A percentile compares a stretch with the other conserved stretches of the same genome.
These are phyloP conservation scores for Phyllosticta paracitricarpa DNA, from an alignment of 2,329 filamentous ascomycete species.

Conservation along the genomic window DNA sequence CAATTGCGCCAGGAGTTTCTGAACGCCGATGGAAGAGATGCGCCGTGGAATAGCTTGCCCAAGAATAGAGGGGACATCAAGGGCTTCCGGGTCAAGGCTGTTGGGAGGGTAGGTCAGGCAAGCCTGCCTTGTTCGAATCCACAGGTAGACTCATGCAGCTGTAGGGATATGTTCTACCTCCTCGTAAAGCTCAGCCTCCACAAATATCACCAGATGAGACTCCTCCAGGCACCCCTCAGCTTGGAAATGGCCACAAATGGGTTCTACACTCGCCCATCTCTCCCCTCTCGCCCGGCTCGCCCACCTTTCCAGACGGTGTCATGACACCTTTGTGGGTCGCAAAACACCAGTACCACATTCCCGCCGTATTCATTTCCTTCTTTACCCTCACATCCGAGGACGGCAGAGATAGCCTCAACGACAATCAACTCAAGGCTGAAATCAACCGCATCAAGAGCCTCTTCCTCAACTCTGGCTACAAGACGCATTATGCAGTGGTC, in stretches of 20 bases:
- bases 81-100: constrained; percentile 59
- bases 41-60: constrained; percentile 49
- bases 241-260: constrained; percentile 32
- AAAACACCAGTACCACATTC: constrained; percentile 80
- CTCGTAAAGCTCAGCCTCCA: constrained; percentile 52
- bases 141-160: constrained; percentile 17
- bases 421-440: constrained; percentile 80
- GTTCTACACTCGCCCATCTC: constrained; percentile 87
- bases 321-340: constrained; percentile 72
- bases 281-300: constrained; percentile 72
- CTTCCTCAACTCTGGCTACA: constrained; percentile 63
- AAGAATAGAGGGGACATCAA: constrained; percentile 40
- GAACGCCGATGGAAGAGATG: constrained; percentile 51
- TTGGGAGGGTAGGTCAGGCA: constrained; percentile 66
- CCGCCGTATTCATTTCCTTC: constrained; percentile 71
- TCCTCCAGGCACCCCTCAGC: constrained; percentile 44
- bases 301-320: constrained; percentile 81
- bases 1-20: constrained; percentile 57
- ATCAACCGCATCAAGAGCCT: constrained; percentile 67
- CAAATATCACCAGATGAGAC: constrained; percentile 40
- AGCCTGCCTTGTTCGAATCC: constrained; percentile 12
- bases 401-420: constrained; percentile 64
- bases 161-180: constrained; percentile 48
- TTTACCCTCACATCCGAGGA: constrained; percentile 66
- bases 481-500: constrained; percentile 65